Evolutionary conservation across 2,329 filamentous ascomycete species (phyloP), one percentile per base, ranked within the genome.

Genomic region (Xylaria sp.): DNA sequence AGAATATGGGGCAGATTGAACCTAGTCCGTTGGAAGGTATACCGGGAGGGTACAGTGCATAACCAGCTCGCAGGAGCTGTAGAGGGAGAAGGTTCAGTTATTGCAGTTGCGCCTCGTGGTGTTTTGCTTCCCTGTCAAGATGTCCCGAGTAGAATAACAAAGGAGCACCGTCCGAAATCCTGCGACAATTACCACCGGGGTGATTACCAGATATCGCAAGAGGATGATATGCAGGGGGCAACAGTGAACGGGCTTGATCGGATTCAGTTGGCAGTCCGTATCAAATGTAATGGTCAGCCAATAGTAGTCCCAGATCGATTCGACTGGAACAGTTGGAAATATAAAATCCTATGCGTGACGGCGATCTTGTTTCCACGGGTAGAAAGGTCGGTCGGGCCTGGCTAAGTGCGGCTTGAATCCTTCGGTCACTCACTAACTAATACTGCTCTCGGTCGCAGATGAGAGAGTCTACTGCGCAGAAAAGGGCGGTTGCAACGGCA

Each of bases 11-110:
- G 49, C 56, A 54, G 23, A 44, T 52, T 30, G 13, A 55, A 54
- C 51, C 47, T 57, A 49, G 54, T 46, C 54, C 19, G 48, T 58
- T 50, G 56, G 59, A 50, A 59, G 47, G 57, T 57, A 59, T 59
- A 57, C 57, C 64, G 52, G 52, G 55, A 23, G 13, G 57, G 51
- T 52, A 19, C 23, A 59, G 53, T 19, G 54, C 34, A 54, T 35
- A 34, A 35, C 23, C 49, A 57, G 49, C 9, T 59, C 56, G 48
- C 49, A 53, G 54, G 44, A 59, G 55, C 47, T 51, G 23, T 30
- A 30, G 18, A 44, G 11, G n/a, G n/a, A 54, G 44, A 39, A 52
- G 52, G 6, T 47, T 49, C 18, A 56, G 39, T 42, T 62, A 57
- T 59, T 34, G 34, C n/a, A 37, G 44, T 52, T 50, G 51, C 53